phyloP scores from a whole-genome alignment of 1,284 basidiomycete species.

The Hortiboletus rubellus region DNA sequence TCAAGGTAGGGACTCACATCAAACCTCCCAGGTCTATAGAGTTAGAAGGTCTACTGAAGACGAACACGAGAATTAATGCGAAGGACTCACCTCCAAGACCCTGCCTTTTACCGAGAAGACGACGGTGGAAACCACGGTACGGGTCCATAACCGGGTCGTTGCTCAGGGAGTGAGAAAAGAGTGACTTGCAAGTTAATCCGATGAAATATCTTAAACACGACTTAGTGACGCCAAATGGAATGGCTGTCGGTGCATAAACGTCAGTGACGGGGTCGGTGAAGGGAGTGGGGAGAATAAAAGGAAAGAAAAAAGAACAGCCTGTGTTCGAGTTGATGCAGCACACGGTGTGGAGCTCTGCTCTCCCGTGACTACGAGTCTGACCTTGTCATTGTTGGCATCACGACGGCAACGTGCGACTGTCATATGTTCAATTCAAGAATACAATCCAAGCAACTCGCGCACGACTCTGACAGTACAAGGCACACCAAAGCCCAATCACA shows the following conservation, averaged over 20 bases:
- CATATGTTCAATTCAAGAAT: background rate
- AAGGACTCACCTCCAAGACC: slow-evolving; percentile 33
- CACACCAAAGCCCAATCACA: slow-evolving; percentile 11
- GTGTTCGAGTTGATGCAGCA: background rate
- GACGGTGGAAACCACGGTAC: slow-evolving; percentile 18
- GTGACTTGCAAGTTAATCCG: slow-evolving; percentile 10
- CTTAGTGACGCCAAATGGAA: background rate
- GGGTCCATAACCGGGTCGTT: slow-evolving; percentile 24
- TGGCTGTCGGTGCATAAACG: slow-evolving; percentile 14
- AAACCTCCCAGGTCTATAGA: slow-evolving; percentile 20
- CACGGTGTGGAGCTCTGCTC: background rate
- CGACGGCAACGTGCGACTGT: slow-evolving; percentile 16
- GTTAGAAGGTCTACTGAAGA: slow-evolving; percentile 2
- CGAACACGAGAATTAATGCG: background rate
- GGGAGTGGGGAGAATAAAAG: background rate
- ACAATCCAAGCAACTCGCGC: background rate
- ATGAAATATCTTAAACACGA: background rate
- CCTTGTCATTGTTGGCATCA: slow-evolving; percentile 32
- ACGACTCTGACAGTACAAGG: background rate
- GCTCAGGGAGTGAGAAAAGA: slow-evolving; percentile 23
- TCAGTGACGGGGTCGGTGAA: background rate
- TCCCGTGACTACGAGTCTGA: slow-evolving; percentile 17
- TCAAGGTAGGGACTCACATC: slow-evolving; percentile 18
- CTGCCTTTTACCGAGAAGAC: slow-evolving; percentile 32
- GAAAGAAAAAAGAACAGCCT: background rate